phyloP scores from a whole-genome alignment of 2,329 filamentous ascomycete genomes.

The Alternaria postmessia region DNA sequence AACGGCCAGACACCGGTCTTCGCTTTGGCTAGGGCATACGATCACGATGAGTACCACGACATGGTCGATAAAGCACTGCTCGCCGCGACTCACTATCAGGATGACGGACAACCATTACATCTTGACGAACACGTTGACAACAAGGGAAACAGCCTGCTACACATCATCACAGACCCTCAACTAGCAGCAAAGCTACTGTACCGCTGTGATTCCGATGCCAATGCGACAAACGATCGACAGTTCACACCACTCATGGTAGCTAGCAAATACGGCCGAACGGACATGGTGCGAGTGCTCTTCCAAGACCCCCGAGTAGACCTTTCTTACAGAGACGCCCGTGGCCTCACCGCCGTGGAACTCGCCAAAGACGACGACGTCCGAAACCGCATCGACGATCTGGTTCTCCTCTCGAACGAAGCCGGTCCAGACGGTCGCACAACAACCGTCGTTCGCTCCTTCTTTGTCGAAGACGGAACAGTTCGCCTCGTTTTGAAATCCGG shows the following conservation, averaged over 20 bases:
- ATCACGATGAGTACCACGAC: constrained; percentile 82
- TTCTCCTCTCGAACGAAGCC: constrained; percentile 73
- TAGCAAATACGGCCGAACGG: constrained; percentile 95
- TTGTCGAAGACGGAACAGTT: constrained; percentile 94
- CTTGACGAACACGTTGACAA: constrained; percentile 90
- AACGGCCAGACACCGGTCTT: constrained; percentile 99
- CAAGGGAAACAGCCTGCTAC: constrained; percentile 94
- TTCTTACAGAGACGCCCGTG: constrained; percentile 81
- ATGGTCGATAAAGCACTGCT: constrained; percentile 88
- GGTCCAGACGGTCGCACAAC: constrained; percentile 83
- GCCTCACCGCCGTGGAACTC: constrained; percentile 91
- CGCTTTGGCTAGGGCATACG: constrained; percentile 89
- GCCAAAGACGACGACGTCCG: constrained; percentile 98
- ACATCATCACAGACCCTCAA: constrained; percentile 87
- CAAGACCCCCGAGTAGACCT: constrained; percentile 87
- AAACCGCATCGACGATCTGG: constrained; percentile 94
- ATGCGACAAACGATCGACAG: constrained; percentile 91
- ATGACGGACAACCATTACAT: constrained; percentile 81
- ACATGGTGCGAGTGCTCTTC: constrained; percentile 89
- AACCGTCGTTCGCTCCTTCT: constrained; percentile 92
- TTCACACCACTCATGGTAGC: constrained; percentile 98
- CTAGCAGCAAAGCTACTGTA: constrained; percentile 79
- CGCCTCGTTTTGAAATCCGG: constrained; percentile 94
- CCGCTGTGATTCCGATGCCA: constrained; percentile 92
- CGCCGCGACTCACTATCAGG: constrained; percentile 76